Conservation (phyloP, 2,329 filamentous ascomycete genomes). For the Xylariomycetidae sp. region DNA sequence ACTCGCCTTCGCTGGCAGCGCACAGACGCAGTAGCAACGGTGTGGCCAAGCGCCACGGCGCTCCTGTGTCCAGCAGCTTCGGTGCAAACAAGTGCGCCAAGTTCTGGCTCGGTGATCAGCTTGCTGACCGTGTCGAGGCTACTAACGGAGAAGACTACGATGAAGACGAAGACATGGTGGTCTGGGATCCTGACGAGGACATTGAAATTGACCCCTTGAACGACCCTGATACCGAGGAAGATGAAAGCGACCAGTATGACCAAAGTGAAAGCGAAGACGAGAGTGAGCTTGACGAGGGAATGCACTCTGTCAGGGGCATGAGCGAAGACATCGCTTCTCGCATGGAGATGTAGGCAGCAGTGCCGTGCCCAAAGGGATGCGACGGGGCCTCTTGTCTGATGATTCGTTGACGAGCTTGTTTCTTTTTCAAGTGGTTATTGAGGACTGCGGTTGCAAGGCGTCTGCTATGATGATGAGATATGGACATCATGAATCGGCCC, state of each 20-base stretch:
- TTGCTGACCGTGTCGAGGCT: slow-evolving; percentile 40
- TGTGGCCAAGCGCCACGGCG: slow-evolving; percentile 24
- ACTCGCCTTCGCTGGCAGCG: slow-evolving; percentile 27
- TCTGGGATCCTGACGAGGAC: slow-evolving; percentile 54
- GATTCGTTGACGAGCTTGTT: too few relatives aligned
- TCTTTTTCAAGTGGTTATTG: too few relatives aligned
- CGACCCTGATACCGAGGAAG: slow-evolving; percentile 43
- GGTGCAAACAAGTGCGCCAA: slow-evolving; percentile 74
- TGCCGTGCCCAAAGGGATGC: too few relatives aligned
- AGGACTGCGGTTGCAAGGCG: too few relatives aligned
- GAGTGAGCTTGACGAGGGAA: slow-evolving; percentile 36
- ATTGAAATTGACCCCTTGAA: slow-evolving; percentile 50
- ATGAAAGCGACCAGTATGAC: slow-evolving; percentile 42
- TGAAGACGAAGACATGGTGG: slow-evolving; percentile 35
- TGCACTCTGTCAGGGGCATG: slow-evolving; percentile 45
- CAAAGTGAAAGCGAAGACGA: slow-evolving; percentile 33
- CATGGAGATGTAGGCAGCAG: slow-evolving; percentile 63
- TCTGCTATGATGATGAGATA: too few relatives aligned
- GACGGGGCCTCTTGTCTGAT: too few relatives aligned
- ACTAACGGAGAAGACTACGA: slow-evolving; percentile 44
- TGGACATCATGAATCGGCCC: too few relatives aligned
- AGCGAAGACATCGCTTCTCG: slow-evolving; percentile 57
- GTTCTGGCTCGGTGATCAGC: slow-evolving; percentile 77
- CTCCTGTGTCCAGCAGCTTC: slow-evolving; percentile 20
- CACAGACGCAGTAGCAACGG: slow-evolving; percentile 23